These are phyloP conservation scores for Ogataea minuta DNA, from an alignment of 805 yeast species.

Conservation along the genomic window DNA sequence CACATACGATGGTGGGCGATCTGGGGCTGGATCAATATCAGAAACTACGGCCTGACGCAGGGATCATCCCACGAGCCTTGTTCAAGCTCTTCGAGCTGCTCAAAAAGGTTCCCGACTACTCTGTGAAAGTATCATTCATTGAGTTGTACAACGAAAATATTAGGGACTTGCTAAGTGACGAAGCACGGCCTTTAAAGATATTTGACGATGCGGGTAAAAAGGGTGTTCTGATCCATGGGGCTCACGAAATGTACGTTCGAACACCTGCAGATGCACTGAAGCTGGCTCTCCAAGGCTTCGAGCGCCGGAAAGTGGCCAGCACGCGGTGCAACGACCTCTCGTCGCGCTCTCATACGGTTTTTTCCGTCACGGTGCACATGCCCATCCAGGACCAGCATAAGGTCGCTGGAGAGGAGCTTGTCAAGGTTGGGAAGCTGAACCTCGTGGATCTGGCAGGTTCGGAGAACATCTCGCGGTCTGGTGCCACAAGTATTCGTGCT, in stretches of 20 bases:
- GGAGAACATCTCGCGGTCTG: constrained; percentile 80
- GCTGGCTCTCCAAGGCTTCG: constrained; percentile 54
- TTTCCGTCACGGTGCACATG: constrained; percentile 63
- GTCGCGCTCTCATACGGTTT: constrained; percentile 78
- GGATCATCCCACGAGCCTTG: constrained; percentile 61
- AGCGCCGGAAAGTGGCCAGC: constrained; percentile 68
- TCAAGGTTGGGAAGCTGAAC: constrained; percentile 65
- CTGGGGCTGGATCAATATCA: constrained; percentile 37
- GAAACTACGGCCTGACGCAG: constrained; percentile 48
- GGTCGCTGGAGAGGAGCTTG: constrained; percentile 43
- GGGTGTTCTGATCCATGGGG: constrained; percentile 53
- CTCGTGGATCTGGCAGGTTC: constrained; percentile 91
- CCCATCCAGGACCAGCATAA: constrained; percentile 43
- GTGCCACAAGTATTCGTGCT: constrained; percentile 80
- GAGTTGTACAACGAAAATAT: constrained; percentile 88
- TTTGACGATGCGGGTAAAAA: constrained; percentile 48
- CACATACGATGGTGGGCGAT: constrained; percentile 76
- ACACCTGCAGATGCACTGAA: constrained; percentile 51
- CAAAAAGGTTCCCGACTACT: constrained; percentile 48
- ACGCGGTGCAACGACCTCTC: constrained; percentile 77
- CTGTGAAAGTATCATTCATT: constrained; percentile 75
- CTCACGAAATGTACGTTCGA: constrained; percentile 52
- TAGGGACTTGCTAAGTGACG: constrained; percentile 58
- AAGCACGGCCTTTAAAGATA: constrained; percentile 51
- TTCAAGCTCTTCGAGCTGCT: constrained; percentile 53